Evolutionary conservation across 2,329 filamentous ascomycete species (phyloP).

Genomic region (Tympanopsis confertula): DNA sequence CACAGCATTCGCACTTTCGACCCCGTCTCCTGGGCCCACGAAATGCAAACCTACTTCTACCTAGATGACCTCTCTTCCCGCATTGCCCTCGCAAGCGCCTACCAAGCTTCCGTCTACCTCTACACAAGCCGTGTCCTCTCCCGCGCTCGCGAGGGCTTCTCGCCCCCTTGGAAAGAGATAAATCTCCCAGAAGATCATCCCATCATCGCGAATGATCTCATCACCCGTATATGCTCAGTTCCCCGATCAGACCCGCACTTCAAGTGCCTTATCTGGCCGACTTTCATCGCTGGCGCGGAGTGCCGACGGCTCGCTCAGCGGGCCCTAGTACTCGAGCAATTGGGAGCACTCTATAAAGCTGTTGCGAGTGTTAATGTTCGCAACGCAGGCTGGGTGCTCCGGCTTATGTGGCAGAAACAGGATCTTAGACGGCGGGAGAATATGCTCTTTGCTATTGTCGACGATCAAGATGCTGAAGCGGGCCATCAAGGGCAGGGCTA

Average conservation of each 20-base stretch:
- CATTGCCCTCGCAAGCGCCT: slow-evolving; percentile 29
- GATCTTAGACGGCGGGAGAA: slow-evolving; percentile 14
- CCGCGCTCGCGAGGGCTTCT: slow-evolving; percentile 12
- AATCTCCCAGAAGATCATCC: slow-evolving; percentile 3
- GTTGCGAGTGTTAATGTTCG: slow-evolving; percentile 23
- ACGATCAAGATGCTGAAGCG: slow-evolving; percentile 1
- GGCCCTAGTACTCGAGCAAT: slow-evolving; percentile 16
- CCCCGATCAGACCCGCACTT: slow-evolving; percentile 21
- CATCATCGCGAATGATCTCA: slow-evolving; percentile 9
- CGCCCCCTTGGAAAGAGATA: slow-evolving; percentile 14
- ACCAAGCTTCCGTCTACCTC: slow-evolving; percentile 23
- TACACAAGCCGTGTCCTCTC: slow-evolving; percentile 24
- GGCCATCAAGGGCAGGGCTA: background rate
- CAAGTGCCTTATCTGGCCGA: slow-evolving; percentile 28
- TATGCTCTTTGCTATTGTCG: too few species aligned
- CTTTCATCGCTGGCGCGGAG: slow-evolving; percentile 28
- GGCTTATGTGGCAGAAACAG: slow-evolving; percentile 24
- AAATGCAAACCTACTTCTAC: slow-evolving; percentile 25
- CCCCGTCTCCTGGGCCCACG: slow-evolving; percentile 19
- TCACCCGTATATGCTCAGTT: slow-evolving; percentile 20
- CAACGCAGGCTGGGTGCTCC: slow-evolving; percentile 23
- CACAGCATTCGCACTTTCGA: slow-evolving; percentile 24
- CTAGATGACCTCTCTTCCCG: slow-evolving; percentile 31
- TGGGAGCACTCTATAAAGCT: slow-evolving; percentile 18
- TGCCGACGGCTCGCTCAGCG: slow-evolving; percentile 17